A percentile compares a stretch with the other conserved stretches of the same genome.
Conservation (phyloP, 2,329 filamentous ascomycete species). For the Ceratocystis colombiana region DNA sequence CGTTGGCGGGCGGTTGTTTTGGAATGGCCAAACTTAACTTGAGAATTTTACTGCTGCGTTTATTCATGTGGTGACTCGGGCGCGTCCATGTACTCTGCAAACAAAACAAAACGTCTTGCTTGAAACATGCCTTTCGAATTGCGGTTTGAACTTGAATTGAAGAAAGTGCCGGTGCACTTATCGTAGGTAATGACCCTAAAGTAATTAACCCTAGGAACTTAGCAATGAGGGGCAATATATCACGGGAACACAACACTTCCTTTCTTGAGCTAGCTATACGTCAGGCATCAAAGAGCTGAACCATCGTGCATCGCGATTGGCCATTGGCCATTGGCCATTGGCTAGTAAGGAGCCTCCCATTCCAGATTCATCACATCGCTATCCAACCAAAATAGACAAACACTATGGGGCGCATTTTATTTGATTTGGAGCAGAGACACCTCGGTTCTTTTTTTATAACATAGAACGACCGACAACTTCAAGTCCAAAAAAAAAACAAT, state of each 20-base stretch:
- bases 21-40: not conserved
- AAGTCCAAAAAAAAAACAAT: too few species aligned
- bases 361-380: constrained; percentile 10
- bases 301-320: not conserved
- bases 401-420: not conserved
- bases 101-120: not conserved
- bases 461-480: not conserved
- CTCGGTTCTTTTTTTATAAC: not conserved
- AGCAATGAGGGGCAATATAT: not conserved
- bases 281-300: not conserved
- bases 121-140: not conserved
- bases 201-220: not conserved
- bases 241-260: not conserved
- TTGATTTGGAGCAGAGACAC: not conserved
- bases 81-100: not conserved
- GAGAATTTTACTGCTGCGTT: too few species aligned
- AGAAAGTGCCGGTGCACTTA: too few species aligned
- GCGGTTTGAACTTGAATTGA: too few species aligned
- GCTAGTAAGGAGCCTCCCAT: not conserved
- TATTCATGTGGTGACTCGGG: not conserved
- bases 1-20: constrained; percentile 26
- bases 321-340: not conserved
- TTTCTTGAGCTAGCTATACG: not conserved
- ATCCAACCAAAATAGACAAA: not conserved
- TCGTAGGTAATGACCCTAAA: not conserved